Percentiles rank a stretch among this genome's conserved stretches.
phyloP scores from a whole-genome alignment of 306 rosid genomes.

The Clitoria ternatea region DNA sequence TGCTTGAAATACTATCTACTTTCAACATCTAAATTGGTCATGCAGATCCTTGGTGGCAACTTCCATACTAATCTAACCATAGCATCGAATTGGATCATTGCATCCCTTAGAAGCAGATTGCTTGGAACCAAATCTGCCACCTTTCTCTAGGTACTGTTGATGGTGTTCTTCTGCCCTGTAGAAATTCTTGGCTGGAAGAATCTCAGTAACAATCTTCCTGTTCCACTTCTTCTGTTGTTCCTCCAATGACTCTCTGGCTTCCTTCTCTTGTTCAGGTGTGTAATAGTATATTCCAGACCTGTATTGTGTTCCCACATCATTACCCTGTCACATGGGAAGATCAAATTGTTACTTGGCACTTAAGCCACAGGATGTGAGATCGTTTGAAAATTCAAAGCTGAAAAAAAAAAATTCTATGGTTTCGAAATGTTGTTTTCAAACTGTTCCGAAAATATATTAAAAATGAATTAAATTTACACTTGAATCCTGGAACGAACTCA shows the following conservation, averaged over 20 bases:
- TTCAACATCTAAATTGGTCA: conserved; percentile 7
- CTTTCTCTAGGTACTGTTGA: conserved; percentile 94
- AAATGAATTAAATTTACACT: too few species aligned
- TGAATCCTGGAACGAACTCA: too few species aligned
- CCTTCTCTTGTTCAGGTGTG: conserved; percentile 84
- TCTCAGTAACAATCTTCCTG: conserved; percentile 78
- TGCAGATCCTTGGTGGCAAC: not conserved
- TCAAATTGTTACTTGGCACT: not conserved
- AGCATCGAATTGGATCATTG: conserved; percentile 90
- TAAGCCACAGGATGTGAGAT: not conserved
- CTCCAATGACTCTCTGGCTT: conserved; percentile 61
- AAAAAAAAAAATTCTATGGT: too few species aligned
- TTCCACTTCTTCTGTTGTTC: conserved; percentile 48
- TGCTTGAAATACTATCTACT: not conserved
- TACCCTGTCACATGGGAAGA: conserved; percentile 49
- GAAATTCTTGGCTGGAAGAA: conserved; percentile 87
- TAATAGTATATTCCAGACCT: conserved; percentile 95
- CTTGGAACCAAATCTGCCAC: conserved; percentile 77
- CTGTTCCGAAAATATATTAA: not conserved
- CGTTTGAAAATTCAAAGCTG: too few species aligned
- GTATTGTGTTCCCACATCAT: conserved; percentile 94
- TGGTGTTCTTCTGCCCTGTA: conserved; percentile 90
- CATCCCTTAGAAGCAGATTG: conserved; percentile 84
- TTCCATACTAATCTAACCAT: conserved; percentile 44
- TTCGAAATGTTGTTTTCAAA: too few species aligned